phyloP scores from a whole-genome alignment of 345 rosid species.

The Euphorbia pulcherrima region DNA sequence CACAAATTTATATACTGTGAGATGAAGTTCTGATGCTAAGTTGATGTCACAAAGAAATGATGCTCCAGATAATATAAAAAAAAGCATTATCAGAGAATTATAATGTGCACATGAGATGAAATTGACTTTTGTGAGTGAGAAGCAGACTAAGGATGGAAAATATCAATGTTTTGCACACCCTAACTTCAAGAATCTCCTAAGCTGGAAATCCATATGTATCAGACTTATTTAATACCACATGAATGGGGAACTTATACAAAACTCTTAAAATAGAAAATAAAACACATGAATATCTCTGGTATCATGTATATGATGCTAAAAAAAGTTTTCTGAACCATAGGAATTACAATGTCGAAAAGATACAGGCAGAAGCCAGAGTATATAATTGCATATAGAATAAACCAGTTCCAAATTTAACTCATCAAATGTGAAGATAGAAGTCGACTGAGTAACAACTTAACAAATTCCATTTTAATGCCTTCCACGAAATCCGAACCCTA shows the following conservation, averaged over 20 bases:
- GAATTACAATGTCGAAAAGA: not conserved
- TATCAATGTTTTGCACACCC: not conserved
- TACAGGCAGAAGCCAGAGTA: not conserved
- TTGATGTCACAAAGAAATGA: slow-evolving; percentile 6
- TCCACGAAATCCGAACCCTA: not conserved
- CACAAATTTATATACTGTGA: slow-evolving; percentile 22
- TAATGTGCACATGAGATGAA: not conserved
- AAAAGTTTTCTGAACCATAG: not conserved
- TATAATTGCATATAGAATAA: not conserved
- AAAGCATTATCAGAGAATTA: not conserved
- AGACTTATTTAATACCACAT: not conserved
- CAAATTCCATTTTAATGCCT: not conserved
- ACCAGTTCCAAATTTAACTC: not conserved
- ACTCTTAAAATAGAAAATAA: not conserved
- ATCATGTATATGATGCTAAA: not conserved
- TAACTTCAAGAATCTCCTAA: not conserved
- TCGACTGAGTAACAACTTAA: not conserved
- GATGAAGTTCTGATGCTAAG: slow-evolving; percentile 9
- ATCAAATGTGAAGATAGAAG: not conserved
- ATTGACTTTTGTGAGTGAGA: not conserved
- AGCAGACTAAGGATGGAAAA: not conserved
- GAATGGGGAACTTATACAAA: not conserved
- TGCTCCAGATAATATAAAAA: not conserved
- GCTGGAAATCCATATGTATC: not conserved
- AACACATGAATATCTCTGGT: not conserved